Base-by-base conservation (phyloP, 1,284 basidiomycete genomes). In the Rhodotorula sp. region DNA sequence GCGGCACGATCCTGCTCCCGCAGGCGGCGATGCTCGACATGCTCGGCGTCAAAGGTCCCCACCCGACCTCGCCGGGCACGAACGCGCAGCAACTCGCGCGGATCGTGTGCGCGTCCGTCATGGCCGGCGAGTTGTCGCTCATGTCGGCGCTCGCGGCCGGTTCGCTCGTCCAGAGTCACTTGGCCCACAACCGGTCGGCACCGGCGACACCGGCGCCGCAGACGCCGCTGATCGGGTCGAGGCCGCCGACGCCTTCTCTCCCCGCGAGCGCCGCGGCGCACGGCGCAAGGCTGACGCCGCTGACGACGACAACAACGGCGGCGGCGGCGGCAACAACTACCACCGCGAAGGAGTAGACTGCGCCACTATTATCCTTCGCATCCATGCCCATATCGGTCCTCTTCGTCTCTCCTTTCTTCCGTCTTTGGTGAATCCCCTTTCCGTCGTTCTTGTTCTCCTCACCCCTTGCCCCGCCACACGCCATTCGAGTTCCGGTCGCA, bases 21-120 rank as follows among this genome's bases (percentile, higher is more conserved):
- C 95, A 97, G 81, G 85, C 87, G 60, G 87, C 90, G n/a, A 89
- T 97, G 72, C 87, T 97, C 71, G 91, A 95, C 68, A 87, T 97
- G 88, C 88, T 97, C 70, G 94, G 93, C 58, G 83, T 96, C 78
- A 87, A 86, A 66, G 94, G 94, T 65, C 90, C 94, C 0, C 90
- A 97, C 81, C 84, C 87, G 0, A 89, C 89, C 6, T 83, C 85
- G 17, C 94, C 94, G 0, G 94, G 94, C 3, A 84, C 87, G 78
- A 95, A 97, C 80, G 89, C 94, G 0, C 91, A 91, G 74, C 86
- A 86, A 63, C 87, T 97, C 64, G 94, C 94, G 1, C 86, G 92
- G 53, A 86, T 96, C 78, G 90, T 97, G 76, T 89, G 89, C 60
- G 87, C 91, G 0, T 86, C 91, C 1, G 93, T 96, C 78, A 95